Evolutionary conservation across 257 asterid genomes (phyloP).

Genomic region (Solanum phureja): DNA sequence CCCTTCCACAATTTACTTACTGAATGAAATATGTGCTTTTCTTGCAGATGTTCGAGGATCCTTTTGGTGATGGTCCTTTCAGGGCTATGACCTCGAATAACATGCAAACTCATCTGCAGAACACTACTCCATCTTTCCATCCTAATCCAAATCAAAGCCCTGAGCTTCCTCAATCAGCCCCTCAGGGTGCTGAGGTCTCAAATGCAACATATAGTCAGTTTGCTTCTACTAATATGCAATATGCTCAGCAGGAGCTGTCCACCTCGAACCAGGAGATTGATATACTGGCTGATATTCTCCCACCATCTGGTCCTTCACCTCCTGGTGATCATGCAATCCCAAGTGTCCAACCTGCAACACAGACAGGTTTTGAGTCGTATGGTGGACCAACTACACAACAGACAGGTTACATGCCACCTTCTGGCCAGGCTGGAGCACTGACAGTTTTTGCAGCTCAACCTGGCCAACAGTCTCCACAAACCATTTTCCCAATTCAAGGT

Average conservation of each 20-base stretch:
- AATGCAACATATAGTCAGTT: conserved; percentile 25
- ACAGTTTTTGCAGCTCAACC: conserved; percentile 42
- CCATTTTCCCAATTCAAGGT: conserved; percentile 42
- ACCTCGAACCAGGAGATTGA: conserved; percentile 43
- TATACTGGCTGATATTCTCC: conserved; percentile 92
- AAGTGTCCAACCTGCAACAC: conserved; percentile 3
- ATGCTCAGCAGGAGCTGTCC: conserved; percentile 40
- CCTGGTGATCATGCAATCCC: conserved; percentile 23
- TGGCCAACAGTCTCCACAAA: conserved; percentile 28
- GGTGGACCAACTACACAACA: conserved; percentile 5
- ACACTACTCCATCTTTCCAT: conserved; percentile 27
- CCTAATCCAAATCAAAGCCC: conserved; percentile 25
- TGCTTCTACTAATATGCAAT: conserved; percentile 27
- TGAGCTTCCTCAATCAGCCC: conserved; percentile 26
- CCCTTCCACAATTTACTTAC: not conserved
- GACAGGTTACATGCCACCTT: conserved; percentile 12
- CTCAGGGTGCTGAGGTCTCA: conserved; percentile 28
- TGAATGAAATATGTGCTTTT: not conserved
- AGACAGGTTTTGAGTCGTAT: conserved; percentile 21
- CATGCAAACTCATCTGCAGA: conserved; percentile 29
- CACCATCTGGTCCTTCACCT: conserved; percentile 49
- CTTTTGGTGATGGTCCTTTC: conserved; percentile 94
- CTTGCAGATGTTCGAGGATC: conserved; percentile 81
- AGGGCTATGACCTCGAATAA: conserved; percentile 46
- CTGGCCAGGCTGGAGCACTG: conserved; percentile 20